A percentile compares a stretch with the other conserved stretches of the same genome.
phyloP scores from a whole-genome alignment of 2,329 filamentous ascomycete species.

The Colletotrichum magnum region DNA sequence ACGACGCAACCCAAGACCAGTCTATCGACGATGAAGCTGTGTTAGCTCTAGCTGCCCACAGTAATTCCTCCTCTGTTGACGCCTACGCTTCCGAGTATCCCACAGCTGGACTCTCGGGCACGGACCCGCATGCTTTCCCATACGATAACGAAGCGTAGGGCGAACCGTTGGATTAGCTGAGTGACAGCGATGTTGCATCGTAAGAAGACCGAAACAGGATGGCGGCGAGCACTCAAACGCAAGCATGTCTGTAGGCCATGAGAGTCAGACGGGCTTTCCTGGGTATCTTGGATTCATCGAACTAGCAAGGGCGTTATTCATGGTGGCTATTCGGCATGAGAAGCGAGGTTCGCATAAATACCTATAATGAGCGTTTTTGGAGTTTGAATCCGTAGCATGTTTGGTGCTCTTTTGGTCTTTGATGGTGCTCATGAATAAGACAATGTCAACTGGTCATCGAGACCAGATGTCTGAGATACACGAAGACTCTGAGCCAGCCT shows the following conservation, averaged over 20 bases:
- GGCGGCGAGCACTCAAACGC: no score
- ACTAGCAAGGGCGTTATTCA: conserved; percentile 34
- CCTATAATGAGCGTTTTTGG: conserved; percentile 26
- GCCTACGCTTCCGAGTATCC: conserved; percentile 61
- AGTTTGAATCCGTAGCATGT: conserved; percentile 9
- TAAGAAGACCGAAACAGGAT: not conserved
- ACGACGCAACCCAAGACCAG: conserved; percentile 55
- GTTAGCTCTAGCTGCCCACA: conserved; percentile 62
- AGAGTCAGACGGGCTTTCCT: not conserved
- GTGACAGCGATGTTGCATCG: not conserved
- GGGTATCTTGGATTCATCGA: conserved; percentile 5
- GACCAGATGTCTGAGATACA: no score
- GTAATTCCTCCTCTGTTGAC: conserved; percentile 52
- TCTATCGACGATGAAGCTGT: conserved; percentile 64
- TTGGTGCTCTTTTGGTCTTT: not conserved
- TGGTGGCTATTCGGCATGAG: conserved; percentile 33
- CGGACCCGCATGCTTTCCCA: conserved; percentile 50
- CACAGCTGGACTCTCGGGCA: conserved; percentile 25
- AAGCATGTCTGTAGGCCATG: conserved; percentile 44
- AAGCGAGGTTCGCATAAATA: conserved; percentile 34
- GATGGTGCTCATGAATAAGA: not conserved
- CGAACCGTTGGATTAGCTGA: not conserved
- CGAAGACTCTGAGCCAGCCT: no score
- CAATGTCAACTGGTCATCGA: no score
- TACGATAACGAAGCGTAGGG: conserved; percentile 56